These are phyloP conservation scores for Leptoxyphium fumago DNA, from an alignment of 2,329 filamentous ascomycete genomes.

Conservation along the genomic window DNA sequence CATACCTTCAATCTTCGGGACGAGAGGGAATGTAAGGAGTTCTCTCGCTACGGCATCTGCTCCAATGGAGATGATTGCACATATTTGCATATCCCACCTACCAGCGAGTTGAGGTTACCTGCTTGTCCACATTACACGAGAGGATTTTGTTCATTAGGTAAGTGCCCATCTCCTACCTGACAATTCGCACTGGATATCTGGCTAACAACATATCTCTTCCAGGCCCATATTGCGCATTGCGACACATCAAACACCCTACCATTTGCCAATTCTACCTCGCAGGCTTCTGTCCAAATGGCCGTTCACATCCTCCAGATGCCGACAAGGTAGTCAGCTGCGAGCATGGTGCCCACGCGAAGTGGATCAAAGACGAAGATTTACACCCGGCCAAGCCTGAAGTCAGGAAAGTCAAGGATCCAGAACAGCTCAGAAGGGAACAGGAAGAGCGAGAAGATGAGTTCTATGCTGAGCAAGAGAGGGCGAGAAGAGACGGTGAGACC, in stretches of 20 bases:
- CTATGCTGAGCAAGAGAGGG: conserved; percentile 37
- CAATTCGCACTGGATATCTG: too few species aligned
- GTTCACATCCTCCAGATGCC: conserved; percentile 18
- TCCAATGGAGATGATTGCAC: conserved; percentile 88
- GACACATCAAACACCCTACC: conserved; percentile 62
- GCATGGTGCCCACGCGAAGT: conserved; percentile 69
- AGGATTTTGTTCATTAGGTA: conserved; percentile 81
- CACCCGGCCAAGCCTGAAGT: conserved; percentile 38
- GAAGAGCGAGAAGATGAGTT: conserved; percentile 40
- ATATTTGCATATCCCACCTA: conserved; percentile 44
- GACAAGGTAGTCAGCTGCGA: conserved; percentile 44
- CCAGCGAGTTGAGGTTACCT: conserved; percentile 43
- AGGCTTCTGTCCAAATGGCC: conserved; percentile 82
- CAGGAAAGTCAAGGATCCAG: conserved; percentile 55
- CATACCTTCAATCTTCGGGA: conserved; percentile 97
- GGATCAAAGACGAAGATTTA: conserved; percentile 52
- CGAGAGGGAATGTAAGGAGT: conserved; percentile 98
- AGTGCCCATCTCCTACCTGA: not conserved
- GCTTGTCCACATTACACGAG: conserved; percentile 74
- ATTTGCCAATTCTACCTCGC: conserved; percentile 78
- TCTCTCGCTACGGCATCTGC: conserved; percentile 83
- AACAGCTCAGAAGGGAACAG: conserved; percentile 51
- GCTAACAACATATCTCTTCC: not conserved
- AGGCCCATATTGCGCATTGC: conserved; percentile 62
- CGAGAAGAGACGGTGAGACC: conserved; percentile 32